Conservation (phyloP, 495 filamentous ascomycete species). For the Neurospora intermedia region DNA sequence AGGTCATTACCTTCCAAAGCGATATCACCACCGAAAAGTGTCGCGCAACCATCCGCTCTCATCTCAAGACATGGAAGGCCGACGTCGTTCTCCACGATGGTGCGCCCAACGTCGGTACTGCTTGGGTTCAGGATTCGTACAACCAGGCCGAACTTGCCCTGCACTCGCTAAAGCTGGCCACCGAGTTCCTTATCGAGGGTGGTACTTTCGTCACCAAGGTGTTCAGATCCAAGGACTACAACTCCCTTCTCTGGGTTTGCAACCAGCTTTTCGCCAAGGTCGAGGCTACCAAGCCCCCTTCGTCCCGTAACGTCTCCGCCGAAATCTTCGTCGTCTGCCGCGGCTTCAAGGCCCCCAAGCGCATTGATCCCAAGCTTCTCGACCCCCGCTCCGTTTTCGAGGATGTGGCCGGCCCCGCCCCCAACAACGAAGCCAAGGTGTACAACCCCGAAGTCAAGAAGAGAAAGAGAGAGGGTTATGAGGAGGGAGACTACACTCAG, state of each 20-base stretch:
- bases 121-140: constrained; percentile 98
- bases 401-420: constrained; percentile 76
- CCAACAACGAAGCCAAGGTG: constrained; percentile 95
- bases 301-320: constrained; percentile 87
- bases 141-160: constrained; percentile 92
- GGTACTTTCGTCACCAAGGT: constrained; percentile 97
- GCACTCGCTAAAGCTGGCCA: constrained; percentile 84
- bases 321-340: constrained; percentile 97
- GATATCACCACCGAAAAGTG: constrained; percentile 98
- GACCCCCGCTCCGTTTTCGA: constrained; percentile 89
- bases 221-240: constrained; percentile 97
- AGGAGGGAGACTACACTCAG: constrained; percentile 89
- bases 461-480: constrained; percentile 92
- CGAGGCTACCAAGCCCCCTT: constrained; percentile 94
- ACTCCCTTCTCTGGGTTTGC: constrained; percentile 92
- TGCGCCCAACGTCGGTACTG: constrained; percentile 93
- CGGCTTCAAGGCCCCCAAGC: constrained; percentile 81
- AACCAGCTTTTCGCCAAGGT: constrained; percentile 92
- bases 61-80: constrained; percentile 95
- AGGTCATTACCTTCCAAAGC: constrained; percentile 88
- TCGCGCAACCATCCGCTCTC: constrained; percentile 75
- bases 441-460: constrained; percentile 97
- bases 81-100: constrained; percentile 97
- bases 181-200: constrained; percentile 81
- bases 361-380: constrained; percentile 83